Base-by-base conservation (phyloP, 352 stramenopile genomes). In the Thraustochytrium striatum region DNA sequence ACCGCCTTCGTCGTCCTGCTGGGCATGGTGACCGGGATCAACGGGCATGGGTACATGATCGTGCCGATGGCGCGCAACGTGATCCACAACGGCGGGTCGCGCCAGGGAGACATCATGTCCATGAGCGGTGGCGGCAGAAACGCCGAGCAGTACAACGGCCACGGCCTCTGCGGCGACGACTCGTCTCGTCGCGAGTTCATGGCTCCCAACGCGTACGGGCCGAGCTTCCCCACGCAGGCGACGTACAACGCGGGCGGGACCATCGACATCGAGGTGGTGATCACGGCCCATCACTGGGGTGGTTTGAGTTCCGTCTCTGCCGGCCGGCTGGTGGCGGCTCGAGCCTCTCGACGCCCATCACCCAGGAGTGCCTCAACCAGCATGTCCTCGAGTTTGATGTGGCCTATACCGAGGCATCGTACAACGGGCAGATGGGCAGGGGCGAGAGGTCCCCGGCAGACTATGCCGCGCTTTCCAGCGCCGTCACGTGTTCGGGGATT, bases 251-350 rank as follows among this genome's bases (percentile, higher is more conserved):
- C 52, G 2, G 81, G 81, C 35, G 28, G 36, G 2, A 69, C 58
- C n/a, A 25, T 91, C 53, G 72, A 83, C 13, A 36, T 91, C 32
- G 61, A 83, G 35, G 79, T 87, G 0, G 43, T 72, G 36, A 72
- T 90, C 44, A 88, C 84, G 38, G 82, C 83, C 3, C 79, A 89
- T 81, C 85, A 89, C 78, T 82, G 69, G 50, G 87, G n/a, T 85
- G 89, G 72, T 86, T 89, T 72, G 61, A 85, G 68, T 86, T 90
- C 59, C 36, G 80, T 78, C 35, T 91, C 82, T 88, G 85, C 87
- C 25, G 82, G 83, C 19, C 65, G 16, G 44, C 61, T 7, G 65
- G 68, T 70, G 65, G 65, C 32, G 65, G 65, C 39, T 7, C 32
- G 21, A 43, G 68, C 52, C 8, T 72, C 69, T 72, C 62, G 68